phyloP scores from a whole-genome alignment of 2,329 filamentous ascomycete species.

The Aspergillus floridensis region DNA sequence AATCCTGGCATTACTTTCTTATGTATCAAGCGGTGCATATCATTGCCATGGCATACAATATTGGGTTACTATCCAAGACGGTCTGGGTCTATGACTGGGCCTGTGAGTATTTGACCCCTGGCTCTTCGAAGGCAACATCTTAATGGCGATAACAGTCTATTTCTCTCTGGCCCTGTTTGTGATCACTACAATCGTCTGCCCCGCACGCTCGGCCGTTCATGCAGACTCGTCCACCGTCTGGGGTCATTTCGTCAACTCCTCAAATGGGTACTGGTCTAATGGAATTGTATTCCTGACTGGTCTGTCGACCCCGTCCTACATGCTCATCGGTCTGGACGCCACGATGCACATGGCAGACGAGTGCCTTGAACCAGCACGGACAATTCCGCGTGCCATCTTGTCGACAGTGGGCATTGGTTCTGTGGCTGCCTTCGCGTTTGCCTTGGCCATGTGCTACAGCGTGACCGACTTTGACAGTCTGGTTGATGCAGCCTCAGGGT shows the following conservation, averaged over 20 bases:
- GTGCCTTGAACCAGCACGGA: constrained; percentile 22
- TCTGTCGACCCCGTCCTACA: constrained; percentile 24
- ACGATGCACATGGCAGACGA: constrained; percentile 25
- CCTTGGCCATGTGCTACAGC: constrained; percentile 23
- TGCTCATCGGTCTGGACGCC: constrained; percentile 24
- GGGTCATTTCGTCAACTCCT: constrained; percentile 20
- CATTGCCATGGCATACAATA: constrained; percentile 17
- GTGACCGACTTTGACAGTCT: constrained; percentile 12
- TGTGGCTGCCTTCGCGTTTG: constrained; percentile 23
- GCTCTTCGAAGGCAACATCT: not conserved
- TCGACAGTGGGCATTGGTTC: constrained; percentile 20
- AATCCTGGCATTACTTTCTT: constrained; percentile 23
- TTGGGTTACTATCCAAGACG: constrained; percentile 20
- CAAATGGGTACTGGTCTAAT: constrained; percentile 20
- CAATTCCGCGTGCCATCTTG: constrained; percentile 21
- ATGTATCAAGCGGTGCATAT: constrained; percentile 22
- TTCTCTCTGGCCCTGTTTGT: constrained; percentile 21
- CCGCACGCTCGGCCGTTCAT: constrained; percentile 14
- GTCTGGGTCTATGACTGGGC: constrained; percentile 25
- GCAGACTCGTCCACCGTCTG: constrained; percentile 18
- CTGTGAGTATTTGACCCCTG: constrained; percentile 11
- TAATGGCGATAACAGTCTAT: constrained; percentile 9
- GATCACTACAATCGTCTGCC: constrained; percentile 21
- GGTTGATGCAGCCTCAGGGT: constrained; percentile 19
- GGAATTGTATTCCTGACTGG: constrained; percentile 24